Percentiles rank a stretch among this genome's conserved stretches.
phyloP scores from a whole-genome alignment of 768 basidiomycete species.

The Trametes punicea region DNA sequence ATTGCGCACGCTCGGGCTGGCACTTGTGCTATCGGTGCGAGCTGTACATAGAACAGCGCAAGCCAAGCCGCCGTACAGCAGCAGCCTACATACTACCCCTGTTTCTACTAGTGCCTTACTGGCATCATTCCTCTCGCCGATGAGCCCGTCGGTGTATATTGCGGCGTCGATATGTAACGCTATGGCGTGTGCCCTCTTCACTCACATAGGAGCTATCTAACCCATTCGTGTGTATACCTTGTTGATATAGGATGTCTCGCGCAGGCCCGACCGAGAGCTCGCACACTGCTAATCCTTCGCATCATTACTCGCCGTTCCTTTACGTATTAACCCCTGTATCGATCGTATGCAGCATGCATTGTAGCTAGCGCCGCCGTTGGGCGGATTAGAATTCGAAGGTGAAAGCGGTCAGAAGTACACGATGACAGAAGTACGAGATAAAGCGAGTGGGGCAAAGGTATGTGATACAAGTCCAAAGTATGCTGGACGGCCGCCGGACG shows the following conservation, averaged over 20 bases:
- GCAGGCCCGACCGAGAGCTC: background rate
- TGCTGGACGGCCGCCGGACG: background rate
- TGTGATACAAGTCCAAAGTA: background rate
- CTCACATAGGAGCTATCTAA: conserved; percentile 13
- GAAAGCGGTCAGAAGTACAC: conserved; percentile 5
- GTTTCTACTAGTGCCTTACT: background rate
- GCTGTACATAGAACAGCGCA: background rate
- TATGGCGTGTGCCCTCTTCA: background rate
- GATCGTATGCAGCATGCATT: conserved; percentile 6
- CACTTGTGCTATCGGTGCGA: background rate
- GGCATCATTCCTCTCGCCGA: background rate
- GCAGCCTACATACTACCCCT: background rate
- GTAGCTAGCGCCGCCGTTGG: conserved; percentile 5
- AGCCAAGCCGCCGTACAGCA: too few species aligned
- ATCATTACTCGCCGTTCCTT: conserved; percentile 1
- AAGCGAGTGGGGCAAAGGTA: background rate
- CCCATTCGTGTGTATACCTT: background rate
- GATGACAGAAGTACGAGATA: background rate
- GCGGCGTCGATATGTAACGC: background rate
- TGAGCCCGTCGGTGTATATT: conserved; percentile 6
- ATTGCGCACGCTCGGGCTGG: conserved; percentile 23
- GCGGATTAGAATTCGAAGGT: conserved; percentile 1
- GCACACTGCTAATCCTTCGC: background rate
- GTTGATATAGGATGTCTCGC: too few species aligned
- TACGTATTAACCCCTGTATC: conserved; percentile 5